Conservation (phyloP, 306 rosid species). For the Glycine soja region DNA sequence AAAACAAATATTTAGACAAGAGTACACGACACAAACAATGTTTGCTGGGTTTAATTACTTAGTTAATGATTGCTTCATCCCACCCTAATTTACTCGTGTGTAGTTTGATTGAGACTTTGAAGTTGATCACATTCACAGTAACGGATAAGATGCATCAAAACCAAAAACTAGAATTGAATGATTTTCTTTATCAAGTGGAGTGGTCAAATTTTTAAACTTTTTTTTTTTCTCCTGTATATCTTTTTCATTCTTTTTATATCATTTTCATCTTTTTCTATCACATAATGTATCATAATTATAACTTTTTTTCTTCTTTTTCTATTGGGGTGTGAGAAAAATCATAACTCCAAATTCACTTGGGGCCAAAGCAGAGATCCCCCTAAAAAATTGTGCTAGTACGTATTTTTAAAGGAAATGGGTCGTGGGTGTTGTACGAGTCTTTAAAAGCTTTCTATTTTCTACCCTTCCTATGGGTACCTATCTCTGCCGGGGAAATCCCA, state of each 20-base stretch:
- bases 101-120: conserved; percentile 7
- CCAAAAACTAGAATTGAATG: neutral
- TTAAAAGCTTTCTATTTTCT: conserved; percentile 48
- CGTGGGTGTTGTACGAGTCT: conserved; percentile 37
- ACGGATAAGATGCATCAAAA: neutral
- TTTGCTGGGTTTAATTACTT: neutral
- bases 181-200: conserved; percentile 15
- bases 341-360: neutral
- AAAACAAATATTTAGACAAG: too few relatives aligned
- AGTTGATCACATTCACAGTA: neutral
- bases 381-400: conserved; percentile 26
- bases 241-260: neutral
- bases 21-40: neutral
- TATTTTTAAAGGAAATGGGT: conserved; percentile 46
- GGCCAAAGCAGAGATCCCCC: conserved; percentile 48
- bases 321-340: conserved; percentile 7
- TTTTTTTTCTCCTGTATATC: neutral
- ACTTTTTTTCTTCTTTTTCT: neutral
- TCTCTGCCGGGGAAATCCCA: conserved; percentile 33
- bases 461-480: conserved; percentile 44
- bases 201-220: neutral
- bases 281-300: neutral
- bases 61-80: neutral
- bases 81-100: neutral
- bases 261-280: too few relatives aligned